A percentile compares a stretch with the other conserved stretches of the same genome.
These are phyloP conservation scores for Bjerkandera adusta DNA, from an alignment of 1,284 basidiomycete species.

Conservation along the genomic window DNA sequence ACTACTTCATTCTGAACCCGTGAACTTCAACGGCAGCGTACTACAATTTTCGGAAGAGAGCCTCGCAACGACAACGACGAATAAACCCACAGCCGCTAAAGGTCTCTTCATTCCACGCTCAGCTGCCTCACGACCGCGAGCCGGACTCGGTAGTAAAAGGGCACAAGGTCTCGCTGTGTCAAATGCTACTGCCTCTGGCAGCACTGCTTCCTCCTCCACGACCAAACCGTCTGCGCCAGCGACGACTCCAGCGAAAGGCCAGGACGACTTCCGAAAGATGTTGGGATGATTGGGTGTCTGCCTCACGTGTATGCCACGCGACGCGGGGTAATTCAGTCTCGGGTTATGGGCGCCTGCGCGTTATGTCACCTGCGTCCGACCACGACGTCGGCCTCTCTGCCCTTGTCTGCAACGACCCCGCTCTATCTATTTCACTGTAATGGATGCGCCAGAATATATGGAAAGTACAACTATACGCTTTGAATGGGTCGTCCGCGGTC, in stretches of 20 bases:
- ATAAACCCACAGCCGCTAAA: conserved; percentile 33
- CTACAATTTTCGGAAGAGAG: conserved; percentile 59
- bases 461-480: conserved; percentile 68
- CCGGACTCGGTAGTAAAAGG: conserved; percentile 60
- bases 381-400: background rate
- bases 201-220: conserved; percentile 15
- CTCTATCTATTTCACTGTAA: conserved; percentile 3
- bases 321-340: background rate
- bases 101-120: conserved; percentile 64
- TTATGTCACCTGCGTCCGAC: background rate
- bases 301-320: conserved; percentile 1
- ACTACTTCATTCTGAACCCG: conserved; percentile 63
- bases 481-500: conserved; percentile 72
- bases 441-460: conserved; percentile 31
- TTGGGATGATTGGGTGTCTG: too few species aligned
- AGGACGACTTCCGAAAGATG: conserved; percentile 83
- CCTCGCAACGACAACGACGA: conserved; percentile 29
- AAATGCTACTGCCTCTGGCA: conserved; percentile 19
- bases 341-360: conserved; percentile 4
- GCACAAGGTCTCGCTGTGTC: conserved; percentile 26
- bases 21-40: conserved; percentile 60
- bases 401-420: background rate
- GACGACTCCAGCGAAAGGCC: conserved; percentile 43
- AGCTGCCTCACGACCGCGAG: conserved; percentile 62
- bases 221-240: conserved; percentile 8